A percentile compares a stretch with the other conserved stretches of the same genome.
phyloP scores from a whole-genome alignment of 2,329 filamentous ascomycete genomes.

The Xylaria sp. region DNA sequence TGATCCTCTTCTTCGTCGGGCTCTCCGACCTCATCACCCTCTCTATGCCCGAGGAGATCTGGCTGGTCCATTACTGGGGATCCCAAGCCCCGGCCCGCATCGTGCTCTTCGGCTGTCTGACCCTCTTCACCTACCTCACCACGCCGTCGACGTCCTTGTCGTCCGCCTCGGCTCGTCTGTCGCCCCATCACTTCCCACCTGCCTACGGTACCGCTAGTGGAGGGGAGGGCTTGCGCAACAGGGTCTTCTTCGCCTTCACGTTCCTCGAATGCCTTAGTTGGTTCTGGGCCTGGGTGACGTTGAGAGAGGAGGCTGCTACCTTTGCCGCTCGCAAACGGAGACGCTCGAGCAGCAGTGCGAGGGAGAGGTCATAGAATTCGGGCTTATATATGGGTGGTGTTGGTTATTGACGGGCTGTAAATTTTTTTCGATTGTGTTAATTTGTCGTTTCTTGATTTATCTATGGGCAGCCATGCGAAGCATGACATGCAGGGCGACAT shows the following conservation, averaged over 20 bases:
- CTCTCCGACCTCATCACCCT: constrained; percentile 73
- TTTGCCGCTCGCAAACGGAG: constrained; percentile 55
- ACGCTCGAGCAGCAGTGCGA: constrained; percentile 18
- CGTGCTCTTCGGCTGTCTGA: constrained; percentile 64
- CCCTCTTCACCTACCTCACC: constrained; percentile 64
- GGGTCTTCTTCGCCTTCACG: constrained; percentile 84
- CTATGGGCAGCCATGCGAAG: neutral
- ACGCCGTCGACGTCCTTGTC: constrained; percentile 43
- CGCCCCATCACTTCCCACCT: constrained; percentile 37
- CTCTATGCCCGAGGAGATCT: constrained; percentile 74
- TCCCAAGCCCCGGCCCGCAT: constrained; percentile 69
- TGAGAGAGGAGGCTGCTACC: constrained; percentile 71
- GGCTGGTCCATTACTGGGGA: constrained; percentile 72
- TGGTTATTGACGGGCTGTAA: neutral
- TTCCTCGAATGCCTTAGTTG: constrained; percentile 86
- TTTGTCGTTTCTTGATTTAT: neutral
- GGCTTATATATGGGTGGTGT: neutral
- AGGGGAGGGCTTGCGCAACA: constrained; percentile 80
- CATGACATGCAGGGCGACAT: neutral
- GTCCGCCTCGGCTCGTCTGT: constrained; percentile 51
- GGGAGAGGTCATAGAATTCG: constrained; percentile 18
- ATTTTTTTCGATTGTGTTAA: neutral
- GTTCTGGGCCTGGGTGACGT: constrained; percentile 84
- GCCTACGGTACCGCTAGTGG: constrained; percentile 56
- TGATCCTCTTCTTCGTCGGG: constrained; percentile 71